A percentile compares a stretch with the other conserved stretches of the same genome.
These are phyloP conservation scores for Botryotinia calthae DNA, from an alignment of 2,329 filamentous ascomycete genomes.

Conservation along the genomic window DNA sequence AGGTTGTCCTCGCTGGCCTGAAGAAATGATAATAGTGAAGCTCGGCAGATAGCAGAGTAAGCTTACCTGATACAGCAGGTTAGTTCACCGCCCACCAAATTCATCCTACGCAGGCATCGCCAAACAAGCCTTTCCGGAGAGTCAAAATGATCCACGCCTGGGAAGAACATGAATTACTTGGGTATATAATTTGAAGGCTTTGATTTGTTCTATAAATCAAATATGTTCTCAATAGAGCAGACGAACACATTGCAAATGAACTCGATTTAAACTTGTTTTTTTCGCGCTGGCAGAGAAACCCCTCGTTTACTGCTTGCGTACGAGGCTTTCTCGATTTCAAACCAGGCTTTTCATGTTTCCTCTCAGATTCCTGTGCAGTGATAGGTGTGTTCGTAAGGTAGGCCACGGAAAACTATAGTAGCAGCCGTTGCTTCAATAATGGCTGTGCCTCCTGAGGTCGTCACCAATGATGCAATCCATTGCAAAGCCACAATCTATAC, in stretches of 20 bases:
- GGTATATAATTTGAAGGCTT: background rate
- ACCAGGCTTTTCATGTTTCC: background rate
- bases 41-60: background rate
- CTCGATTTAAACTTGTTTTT: background rate
- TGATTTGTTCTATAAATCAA: background rate
- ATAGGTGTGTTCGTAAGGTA: background rate
- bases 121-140: too few species aligned
- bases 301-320: background rate
- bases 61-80: background rate
- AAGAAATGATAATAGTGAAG: background rate
- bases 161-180: too few species aligned
- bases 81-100: constrained; percentile 3
- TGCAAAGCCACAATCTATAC: constrained; percentile 8
- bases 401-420: background rate
- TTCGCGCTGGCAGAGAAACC: background rate
- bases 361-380: background rate
- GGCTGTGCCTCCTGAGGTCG: background rate
- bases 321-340: background rate
- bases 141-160: too few species aligned
- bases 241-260: background rate
- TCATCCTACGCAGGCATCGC: background rate
- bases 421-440: background rate
- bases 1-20: background rate
- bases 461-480: constrained; percentile 10
- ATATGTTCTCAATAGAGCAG: background rate